Conservation (phyloP, 2,329 filamentous ascomycete genomes). For the Ceratocystis cubensis region DNA sequence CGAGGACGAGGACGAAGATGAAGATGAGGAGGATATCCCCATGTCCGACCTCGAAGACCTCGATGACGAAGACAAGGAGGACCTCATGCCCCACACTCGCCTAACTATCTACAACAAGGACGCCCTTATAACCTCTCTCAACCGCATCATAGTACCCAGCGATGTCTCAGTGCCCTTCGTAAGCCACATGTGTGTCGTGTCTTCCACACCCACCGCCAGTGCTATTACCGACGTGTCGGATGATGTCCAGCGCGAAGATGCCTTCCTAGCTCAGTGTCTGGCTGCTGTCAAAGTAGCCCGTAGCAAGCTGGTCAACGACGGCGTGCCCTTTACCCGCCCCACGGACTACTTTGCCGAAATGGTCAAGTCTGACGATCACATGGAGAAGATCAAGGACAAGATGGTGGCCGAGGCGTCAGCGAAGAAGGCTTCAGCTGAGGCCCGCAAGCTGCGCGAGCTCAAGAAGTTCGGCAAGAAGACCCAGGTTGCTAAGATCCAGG, state of each 20-base stretch:
- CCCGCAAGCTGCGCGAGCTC: constrained; percentile 79
- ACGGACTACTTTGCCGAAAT: constrained; percentile 98
- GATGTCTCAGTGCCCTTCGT: constrained; percentile 61
- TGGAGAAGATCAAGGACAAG: constrained; percentile 92
- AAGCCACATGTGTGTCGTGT: constrained; percentile 65
- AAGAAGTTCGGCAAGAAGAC: constrained; percentile 99
- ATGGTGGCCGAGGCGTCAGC: constrained; percentile 79
- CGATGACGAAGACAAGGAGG: constrained; percentile 68
- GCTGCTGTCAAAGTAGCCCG: constrained; percentile 65
- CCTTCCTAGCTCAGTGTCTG: constrained; percentile 83
- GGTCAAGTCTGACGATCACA: constrained; percentile 96
- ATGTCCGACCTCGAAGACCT: constrained; percentile 74
- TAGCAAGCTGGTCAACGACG: constrained; percentile 64
- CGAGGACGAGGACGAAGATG: constrained; percentile 50
- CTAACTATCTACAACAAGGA: constrained; percentile 95
- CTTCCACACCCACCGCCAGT: constrained; percentile 48
- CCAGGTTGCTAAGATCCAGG: constrained; percentile 89
- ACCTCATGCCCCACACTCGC: constrained; percentile 78
- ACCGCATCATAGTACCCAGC: constrained; percentile 60
- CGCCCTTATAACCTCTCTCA: constrained; percentile 67
- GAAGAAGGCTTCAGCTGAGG: constrained; percentile 87
- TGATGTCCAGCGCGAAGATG: constrained; percentile 81
- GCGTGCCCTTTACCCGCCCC: constrained; percentile 73
- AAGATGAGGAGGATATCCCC: constrained; percentile 76
- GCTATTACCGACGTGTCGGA: constrained; percentile 76